phyloP scores from a whole-genome alignment of 2,329 filamentous ascomycete species.

The Xylariaceae sp. region DNA sequence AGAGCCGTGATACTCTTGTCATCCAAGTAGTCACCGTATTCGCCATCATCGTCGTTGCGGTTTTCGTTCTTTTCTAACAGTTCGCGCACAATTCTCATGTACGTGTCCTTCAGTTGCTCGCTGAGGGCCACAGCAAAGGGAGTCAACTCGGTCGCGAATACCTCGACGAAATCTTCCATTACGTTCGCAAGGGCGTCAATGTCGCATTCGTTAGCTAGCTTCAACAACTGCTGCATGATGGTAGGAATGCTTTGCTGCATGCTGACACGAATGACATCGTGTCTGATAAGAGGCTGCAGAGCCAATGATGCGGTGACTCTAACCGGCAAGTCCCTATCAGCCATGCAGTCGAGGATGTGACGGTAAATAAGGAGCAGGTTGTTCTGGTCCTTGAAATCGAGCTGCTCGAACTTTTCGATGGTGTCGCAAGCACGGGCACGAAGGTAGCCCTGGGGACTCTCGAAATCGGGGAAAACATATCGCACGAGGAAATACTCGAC shows the following conservation, averaged over 20 bases:
- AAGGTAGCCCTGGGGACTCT: conserved; percentile 84
- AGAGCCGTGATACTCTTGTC: conserved; percentile 98
- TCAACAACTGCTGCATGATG: conserved; percentile 98
- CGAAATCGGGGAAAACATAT: conserved; percentile 97
- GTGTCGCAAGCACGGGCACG: conserved; percentile 94
- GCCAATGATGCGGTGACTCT: conserved; percentile 91
- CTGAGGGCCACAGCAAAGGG: conserved; percentile 95
- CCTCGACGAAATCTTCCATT: conserved; percentile 99
- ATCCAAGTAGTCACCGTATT: conserved; percentile 86
- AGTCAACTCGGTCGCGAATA: conserved; percentile 93
- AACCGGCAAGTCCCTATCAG: conserved; percentile 86
- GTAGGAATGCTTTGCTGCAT: conserved; percentile 98
- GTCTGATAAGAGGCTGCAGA: conserved; percentile 89
- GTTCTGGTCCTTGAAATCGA: conserved; percentile 94
- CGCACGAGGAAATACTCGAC: conserved; percentile 98
- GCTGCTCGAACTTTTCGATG: conserved; percentile 93
- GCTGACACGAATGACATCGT: conserved; percentile 86
- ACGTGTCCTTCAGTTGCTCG: conserved; percentile 93
- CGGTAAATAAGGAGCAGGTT: conserved; percentile 95
- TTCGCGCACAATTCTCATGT: conserved; percentile 87
- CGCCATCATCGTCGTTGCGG: conserved; percentile 68
- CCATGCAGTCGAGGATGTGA: conserved; percentile 95
- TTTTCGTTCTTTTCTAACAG: conserved; percentile 82
- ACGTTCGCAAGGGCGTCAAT: conserved; percentile 96
- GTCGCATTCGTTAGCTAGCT: conserved; percentile 95